Evolutionary conservation across 192 early-diverging fungal genomes (phyloP).

Genomic region (Coemansia sp.): DNA sequence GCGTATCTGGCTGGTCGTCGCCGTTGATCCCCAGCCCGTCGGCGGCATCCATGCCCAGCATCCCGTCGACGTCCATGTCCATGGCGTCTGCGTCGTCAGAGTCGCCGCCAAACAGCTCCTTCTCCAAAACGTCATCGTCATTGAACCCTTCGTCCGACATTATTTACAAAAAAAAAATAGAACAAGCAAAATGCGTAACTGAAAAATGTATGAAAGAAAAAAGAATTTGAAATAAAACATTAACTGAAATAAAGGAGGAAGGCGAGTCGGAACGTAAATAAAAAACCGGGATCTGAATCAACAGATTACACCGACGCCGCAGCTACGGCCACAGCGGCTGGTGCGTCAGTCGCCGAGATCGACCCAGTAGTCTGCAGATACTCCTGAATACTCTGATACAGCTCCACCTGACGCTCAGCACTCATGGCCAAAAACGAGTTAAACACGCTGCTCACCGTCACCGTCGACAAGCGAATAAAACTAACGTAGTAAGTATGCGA

Average conservation of each 20-base stretch:
- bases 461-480: slow-evolving; percentile 70
- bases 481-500: slow-evolving; percentile 86
- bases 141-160: slow-evolving; percentile 47
- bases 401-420: slow-evolving; percentile 36
- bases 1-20: background rate
- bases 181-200: slow-evolving; percentile 1
- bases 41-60: slow-evolving; percentile 32
- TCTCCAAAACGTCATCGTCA: slow-evolving; percentile 43
- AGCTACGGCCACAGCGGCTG: background rate
- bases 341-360: slow-evolving; percentile 2
- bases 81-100: slow-evolving; percentile 31
- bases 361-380: slow-evolving; percentile 49
- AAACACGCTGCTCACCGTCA: slow-evolving; percentile 44
- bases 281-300: background rate
- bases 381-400: slow-evolving; percentile 54
- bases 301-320: background rate
- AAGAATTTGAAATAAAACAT: background rate
- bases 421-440: slow-evolving; percentile 42
- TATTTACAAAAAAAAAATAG: background rate
- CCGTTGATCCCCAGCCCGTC: slow-evolving; percentile 7
- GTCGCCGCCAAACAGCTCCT: slow-evolving; percentile 52
- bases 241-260: background rate
- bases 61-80: slow-evolving; percentile 44
- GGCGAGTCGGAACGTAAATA: background rate
- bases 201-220: slow-evolving; percentile 4